Conservation (phyloP, 1,284 basidiomycete genomes). For the Vanrija sp. region DNA sequence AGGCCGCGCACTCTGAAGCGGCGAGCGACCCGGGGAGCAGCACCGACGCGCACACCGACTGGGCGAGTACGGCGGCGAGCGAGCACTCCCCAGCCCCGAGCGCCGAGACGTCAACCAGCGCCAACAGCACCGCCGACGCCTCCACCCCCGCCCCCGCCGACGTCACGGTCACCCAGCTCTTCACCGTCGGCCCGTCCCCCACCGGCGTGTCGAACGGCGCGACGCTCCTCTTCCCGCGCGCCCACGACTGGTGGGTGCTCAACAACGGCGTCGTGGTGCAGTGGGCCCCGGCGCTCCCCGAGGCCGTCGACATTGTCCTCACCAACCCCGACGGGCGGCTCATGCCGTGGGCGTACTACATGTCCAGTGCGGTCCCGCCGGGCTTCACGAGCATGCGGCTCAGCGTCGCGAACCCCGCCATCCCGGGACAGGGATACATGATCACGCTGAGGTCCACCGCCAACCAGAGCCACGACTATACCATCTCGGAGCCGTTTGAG, state of each 20-base stretch:
- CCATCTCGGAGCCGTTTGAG: slow-evolving; percentile 11
- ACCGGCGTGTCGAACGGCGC: slow-evolving; percentile 3
- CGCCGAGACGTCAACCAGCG: too few species aligned
- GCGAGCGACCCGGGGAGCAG: too few species aligned
- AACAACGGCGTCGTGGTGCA: slow-evolving; percentile 1
- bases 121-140: too few species aligned
- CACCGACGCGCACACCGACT: too few species aligned
- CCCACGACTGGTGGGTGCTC: slow-evolving; percentile 1
- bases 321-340: slow-evolving; percentile 1
- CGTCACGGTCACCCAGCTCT: background rate
- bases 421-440: too few species aligned
- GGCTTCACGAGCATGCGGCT: background rate
- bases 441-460: too few species aligned
- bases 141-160: too few species aligned
- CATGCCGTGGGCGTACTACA: slow-evolving; percentile 1
- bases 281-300: slow-evolving; percentile 5
- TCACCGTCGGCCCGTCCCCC: background rate
- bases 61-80: too few species aligned
- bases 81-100: too few species aligned
- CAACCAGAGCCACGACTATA: background rate
- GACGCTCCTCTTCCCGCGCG: background rate
- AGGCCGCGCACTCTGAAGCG: too few species aligned
- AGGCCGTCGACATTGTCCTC: slow-evolving; percentile 2
- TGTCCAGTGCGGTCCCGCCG: background rate
- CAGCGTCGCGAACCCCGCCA: background rate